Evolutionary conservation across 768 basidiomycete genomes (phyloP).

Genomic region (Mycena sanguinolenta): DNA sequence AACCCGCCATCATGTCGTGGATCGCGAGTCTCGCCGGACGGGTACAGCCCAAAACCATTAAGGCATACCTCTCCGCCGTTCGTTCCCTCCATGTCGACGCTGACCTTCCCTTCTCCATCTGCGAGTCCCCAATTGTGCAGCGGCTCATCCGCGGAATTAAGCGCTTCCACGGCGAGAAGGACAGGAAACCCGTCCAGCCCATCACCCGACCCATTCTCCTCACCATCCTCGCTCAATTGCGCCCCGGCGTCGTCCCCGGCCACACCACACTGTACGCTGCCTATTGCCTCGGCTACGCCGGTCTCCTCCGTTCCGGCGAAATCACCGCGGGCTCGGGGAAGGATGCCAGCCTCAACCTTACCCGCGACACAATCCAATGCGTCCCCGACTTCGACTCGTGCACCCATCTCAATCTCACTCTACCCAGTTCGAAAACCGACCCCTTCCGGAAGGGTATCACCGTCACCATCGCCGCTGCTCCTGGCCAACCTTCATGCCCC

Average conservation of each 20-base stretch:
- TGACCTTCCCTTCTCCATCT: slow-evolving; percentile 34
- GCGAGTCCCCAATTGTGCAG: slow-evolving; percentile 20
- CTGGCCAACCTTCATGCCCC: not conserved
- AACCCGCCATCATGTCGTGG: slow-evolving; percentile 41
- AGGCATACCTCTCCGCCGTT: slow-evolving; percentile 41
- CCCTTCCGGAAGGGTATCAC: not conserved
- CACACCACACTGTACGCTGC: too few relatives aligned
- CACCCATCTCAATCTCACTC: not conserved
- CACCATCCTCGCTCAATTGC: too few relatives aligned
- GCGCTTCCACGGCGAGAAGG: too few relatives aligned
- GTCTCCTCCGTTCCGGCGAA: too few relatives aligned
- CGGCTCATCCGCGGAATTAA: too few relatives aligned
- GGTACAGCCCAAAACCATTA: slow-evolving; percentile 44
- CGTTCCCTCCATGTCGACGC: slow-evolving; percentile 43
- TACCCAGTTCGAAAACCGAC: not conserved
- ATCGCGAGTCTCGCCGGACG: slow-evolving; percentile 31
- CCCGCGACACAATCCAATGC: slow-evolving; percentile 37
- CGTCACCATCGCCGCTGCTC: slow-evolving; percentile 12
- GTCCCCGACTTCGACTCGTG: slow-evolving; percentile 26
- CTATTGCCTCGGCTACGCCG: too few relatives aligned
- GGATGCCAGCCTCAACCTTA: slow-evolving; percentile 25
- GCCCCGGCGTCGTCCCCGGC: too few relatives aligned
- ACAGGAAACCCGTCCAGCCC: too few relatives aligned
- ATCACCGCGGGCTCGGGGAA: slow-evolving; percentile 10
- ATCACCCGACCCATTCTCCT: too few relatives aligned